Base-by-base conservation (phyloP, 139 green algal genomes). In the Chlorella sp. region DNA sequence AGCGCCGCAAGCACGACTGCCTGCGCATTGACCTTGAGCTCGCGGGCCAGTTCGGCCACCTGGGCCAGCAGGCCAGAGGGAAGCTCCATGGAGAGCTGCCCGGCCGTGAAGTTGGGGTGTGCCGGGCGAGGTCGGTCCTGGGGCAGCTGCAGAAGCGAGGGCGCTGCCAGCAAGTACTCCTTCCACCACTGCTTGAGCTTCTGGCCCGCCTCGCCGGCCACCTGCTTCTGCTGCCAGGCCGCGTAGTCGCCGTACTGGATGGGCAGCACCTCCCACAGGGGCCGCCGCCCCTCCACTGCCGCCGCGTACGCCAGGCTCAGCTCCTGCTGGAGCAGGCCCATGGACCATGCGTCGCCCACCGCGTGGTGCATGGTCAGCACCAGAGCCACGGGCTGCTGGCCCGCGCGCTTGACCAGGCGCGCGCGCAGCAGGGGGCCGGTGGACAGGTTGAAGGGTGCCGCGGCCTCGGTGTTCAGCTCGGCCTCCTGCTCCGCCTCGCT, bases 181-280 rank as follows among this genome's bases (percentile, higher is more conserved):
- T 1, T 69, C 71, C 71, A 78, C 55, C 31, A 78, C 23, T 78
- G 21, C 31, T 58, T 56, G 23, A 42, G n/a, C 46, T 33, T 25
- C 38, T 67, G 19, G 17, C 23, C 14, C 46, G 46, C 46, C 23
- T 48, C 50, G 46, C 46, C 42, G 38, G 29, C 25, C 38, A 48
- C 8, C 21, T 38, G 17, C 27, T 70, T n/a, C 21, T 56, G 55
- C 41, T 78, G 71, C 71, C 71, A 78, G 36, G 15, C 27, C 36
- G 55, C 55, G 53, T 42, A 78, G 29, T 68, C 71, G 14, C 51
- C 55, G 55, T 78, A 78, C 64, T 48, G 70, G 33, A 63, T 33
- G 2, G 59, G 38, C 46, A 46, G 42, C 43, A n/a, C 17, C 33
- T 8, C 2, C n/a, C 14, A 70, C 19, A 17, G 36, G 6, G 72